A percentile compares a stretch with the other conserved stretches of the same genome.
Conservation (phyloP, 2,329 filamentous ascomycete species). For the Chaetomiaceae sp. region DNA sequence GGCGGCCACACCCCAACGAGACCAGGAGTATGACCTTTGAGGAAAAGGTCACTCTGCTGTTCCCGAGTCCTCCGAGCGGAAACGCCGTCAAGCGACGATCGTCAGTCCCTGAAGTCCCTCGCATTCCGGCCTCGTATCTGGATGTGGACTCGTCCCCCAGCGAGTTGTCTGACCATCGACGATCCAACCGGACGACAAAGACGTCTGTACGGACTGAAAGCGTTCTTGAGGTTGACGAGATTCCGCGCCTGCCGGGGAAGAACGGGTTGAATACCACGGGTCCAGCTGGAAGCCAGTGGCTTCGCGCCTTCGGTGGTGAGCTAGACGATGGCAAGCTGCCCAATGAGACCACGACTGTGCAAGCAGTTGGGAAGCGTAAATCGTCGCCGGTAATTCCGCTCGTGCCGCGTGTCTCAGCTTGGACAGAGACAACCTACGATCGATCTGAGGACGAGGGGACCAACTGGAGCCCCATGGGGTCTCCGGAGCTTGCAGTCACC, state of each 20-base stretch:
- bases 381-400: slow-evolving; percentile 49
- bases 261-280: slow-evolving; percentile 31
- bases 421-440: slow-evolving; percentile 34
- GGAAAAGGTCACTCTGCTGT: slow-evolving; percentile 53
- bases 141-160: slow-evolving; percentile 24
- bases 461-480: slow-evolving; percentile 49
- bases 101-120: slow-evolving; percentile 43
- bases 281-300: slow-evolving; percentile 36
- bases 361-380: slow-evolving; percentile 37
- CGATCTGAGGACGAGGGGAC: slow-evolving; percentile 39
- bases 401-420: slow-evolving; percentile 31
- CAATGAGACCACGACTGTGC: slow-evolving; percentile 18
- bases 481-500: slow-evolving; percentile 43
- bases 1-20: slow-evolving; percentile 45
- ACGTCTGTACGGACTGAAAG: slow-evolving; percentile 38
- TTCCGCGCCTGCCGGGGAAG: slow-evolving; percentile 19
- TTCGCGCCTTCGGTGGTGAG: slow-evolving; percentile 33
- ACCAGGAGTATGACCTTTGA: slow-evolving; percentile 56
- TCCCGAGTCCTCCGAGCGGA: slow-evolving; percentile 36
- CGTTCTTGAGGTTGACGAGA: slow-evolving; percentile 37
- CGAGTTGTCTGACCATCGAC: slow-evolving; percentile 24
- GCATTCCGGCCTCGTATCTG: slow-evolving; percentile 33
- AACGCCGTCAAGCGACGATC: slow-evolving; percentile 32
- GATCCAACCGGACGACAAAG: slow-evolving; percentile 36
- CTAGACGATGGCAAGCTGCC: slow-evolving; percentile 10